Percentiles rank a stretch among this genome's conserved stretches.
These are phyloP conservation scores for Raffaelea ambrosiae DNA, from an alignment of 2,329 filamentous ascomycete genomes.

Conservation along the genomic window DNA sequence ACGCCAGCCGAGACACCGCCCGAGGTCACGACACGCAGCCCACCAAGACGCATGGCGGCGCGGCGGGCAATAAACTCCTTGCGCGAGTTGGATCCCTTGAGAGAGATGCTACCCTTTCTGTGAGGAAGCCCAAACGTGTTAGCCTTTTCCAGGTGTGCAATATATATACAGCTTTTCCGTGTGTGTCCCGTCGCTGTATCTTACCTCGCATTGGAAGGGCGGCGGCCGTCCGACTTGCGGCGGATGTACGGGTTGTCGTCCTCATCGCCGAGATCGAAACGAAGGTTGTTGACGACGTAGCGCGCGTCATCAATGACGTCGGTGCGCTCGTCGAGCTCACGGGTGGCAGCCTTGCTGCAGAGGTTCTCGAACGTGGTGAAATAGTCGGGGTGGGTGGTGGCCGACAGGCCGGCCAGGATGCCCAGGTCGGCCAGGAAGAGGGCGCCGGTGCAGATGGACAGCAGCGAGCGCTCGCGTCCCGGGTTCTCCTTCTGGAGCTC, in stretches of 20 bases:
- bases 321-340: slow-evolving; percentile 65
- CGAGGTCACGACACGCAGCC: slow-evolving; percentile 66
- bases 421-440: slow-evolving; percentile 70
- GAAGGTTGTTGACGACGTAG: slow-evolving; percentile 86
- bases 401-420: slow-evolving; percentile 68
- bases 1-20: slow-evolving; percentile 73
- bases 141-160: background rate
- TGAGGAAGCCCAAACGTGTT: slow-evolving; percentile 3
- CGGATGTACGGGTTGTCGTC: slow-evolving; percentile 80
- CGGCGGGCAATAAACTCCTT: slow-evolving; percentile 75
- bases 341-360: slow-evolving; percentile 63
- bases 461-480: slow-evolving; percentile 68
- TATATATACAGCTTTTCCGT: too few relatives aligned
- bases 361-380: slow-evolving; percentile 74
- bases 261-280: slow-evolving; percentile 73
- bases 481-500: slow-evolving; percentile 75
- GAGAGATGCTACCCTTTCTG: slow-evolving; percentile 77
- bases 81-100: slow-evolving; percentile 63
- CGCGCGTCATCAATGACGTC: slow-evolving; percentile 73
- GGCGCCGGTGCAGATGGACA: slow-evolving; percentile 72
- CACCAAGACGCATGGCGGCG: slow-evolving; percentile 63
- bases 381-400: slow-evolving; percentile 75
- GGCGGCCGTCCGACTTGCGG: slow-evolving; percentile 59
- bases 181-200: slow-evolving; percentile 18
- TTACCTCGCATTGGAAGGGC: slow-evolving; percentile 53